Evolutionary conservation across 2,329 filamentous ascomycete genomes (phyloP), one percentile per base, ranked within the genome.

Genomic region (Phaeosphaeriaceae sp.): DNA sequence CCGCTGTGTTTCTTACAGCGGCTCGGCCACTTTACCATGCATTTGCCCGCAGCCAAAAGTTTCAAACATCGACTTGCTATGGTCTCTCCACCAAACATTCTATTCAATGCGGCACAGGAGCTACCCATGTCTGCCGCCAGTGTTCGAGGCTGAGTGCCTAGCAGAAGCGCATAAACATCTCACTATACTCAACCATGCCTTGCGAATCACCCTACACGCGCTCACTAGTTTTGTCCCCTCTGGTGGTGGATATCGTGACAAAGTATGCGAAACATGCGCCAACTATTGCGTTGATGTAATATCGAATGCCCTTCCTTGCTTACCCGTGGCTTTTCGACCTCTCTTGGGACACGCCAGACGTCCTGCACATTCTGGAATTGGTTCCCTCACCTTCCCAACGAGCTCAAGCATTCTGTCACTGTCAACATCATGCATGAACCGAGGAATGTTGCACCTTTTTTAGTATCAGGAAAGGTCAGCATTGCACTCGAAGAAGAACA

Each of bases 241-340:
- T 36, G 12, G 18, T 20, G 20, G 38, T 9, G 38, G 16, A 28
- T 23, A 46, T 45, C 30, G 28, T 56, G 21, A 42, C 23, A 46
- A 15, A 38, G 16, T 13, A 18, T 26, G 42, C 30, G 42, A 49
- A 49, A 52, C 42, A 46, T 41, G 23, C 34, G 37, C 29, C 44
- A 28, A 17, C 11, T 38, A 34, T 38, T 32, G 23, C 34, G 39
- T 36, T 45, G n/a, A n/a, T n/a, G n/a, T n/a, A n/a, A 38, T 51
- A 37, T 50, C 46, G 32, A 28, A 32, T 42, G 41, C 60, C 61
- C 59, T 63, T 63, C 58, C 58, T 39, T 64, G 45, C 55, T 48
- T 47, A 56, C 48, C n/a, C n/a, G n/a, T n/a, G 43, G 38, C 38
- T 39, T 60, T 30, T 49, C 54, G 53, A 60, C 56, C 50, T 49